Conservation (phyloP, 345 rosid genomes). For the Gossypium raimondii region DNA sequence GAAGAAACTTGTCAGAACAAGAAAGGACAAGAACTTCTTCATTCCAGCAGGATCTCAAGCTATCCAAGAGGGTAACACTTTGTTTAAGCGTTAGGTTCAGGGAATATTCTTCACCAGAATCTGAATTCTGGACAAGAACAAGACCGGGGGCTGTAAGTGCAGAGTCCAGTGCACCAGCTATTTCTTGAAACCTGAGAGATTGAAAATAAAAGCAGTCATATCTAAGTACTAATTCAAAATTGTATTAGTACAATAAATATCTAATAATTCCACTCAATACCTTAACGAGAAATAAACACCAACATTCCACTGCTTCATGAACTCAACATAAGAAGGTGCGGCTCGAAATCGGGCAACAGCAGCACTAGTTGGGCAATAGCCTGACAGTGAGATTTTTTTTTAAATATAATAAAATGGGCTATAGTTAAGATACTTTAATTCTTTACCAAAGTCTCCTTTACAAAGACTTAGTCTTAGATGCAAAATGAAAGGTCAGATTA, state of each 20-base stretch:
- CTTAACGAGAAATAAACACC: constrained; percentile 94
- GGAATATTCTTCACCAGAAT: constrained; percentile 37
- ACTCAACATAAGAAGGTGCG: constrained; percentile 65
- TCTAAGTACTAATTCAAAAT: not conserved
- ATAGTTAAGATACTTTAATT: constrained; percentile 12
- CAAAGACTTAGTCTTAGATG: constrained; percentile 5
- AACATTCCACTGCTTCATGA: constrained; percentile 95
- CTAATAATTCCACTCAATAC: constrained; percentile 34
- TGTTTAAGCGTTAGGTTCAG: constrained; percentile 58
- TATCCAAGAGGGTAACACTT: constrained; percentile 72
- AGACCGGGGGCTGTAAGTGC: constrained; percentile 64
- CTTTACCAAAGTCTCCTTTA: constrained; percentile 18
- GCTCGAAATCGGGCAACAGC: constrained; percentile 84
- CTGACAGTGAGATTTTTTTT: constrained; percentile 38
- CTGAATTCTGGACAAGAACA: constrained; percentile 50
- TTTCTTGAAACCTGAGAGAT: constrained; percentile 85
- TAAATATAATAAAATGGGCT: not conserved
- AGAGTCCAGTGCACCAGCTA: constrained; percentile 88
- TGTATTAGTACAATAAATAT: not conserved
- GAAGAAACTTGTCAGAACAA: constrained; percentile 94
- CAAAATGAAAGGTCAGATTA: constrained; percentile 16
- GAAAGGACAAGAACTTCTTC: constrained; percentile 87
- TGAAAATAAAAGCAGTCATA: constrained; percentile 16
- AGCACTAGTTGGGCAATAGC: constrained; percentile 92
- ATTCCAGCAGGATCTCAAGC: constrained; percentile 89